Base-by-base conservation (phyloP, 305 asterid species). In the Fraxinus baroniana region DNA sequence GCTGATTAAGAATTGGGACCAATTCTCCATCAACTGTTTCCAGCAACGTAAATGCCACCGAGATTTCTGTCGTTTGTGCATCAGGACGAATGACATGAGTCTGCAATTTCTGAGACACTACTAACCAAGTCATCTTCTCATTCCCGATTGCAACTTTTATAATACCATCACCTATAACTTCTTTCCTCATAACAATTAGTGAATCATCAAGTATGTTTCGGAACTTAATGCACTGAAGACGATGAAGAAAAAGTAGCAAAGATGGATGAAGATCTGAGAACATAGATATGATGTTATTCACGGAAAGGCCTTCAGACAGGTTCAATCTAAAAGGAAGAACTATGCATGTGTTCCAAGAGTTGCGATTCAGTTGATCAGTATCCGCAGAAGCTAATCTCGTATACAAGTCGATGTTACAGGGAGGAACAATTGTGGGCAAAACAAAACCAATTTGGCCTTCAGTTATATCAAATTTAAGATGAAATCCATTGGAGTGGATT, bases 401-500 rank as follows among this genome's bases (percentile, higher is more conserved):
- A 81, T 88, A 92, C 76, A 86, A 87, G 83, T 90, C 90, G 82
- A 92, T 84, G 87, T 96, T 95, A 89, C 97, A 89, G 76, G 98
- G 92, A 85, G 98, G 94, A 77, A 96, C 89, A 81, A 87, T 84
- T 62, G 98, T 93, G 76, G 99, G 99, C 82, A 96, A 89, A 87
- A 96, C 92, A 89, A 96, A 96, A 88, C 99, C 99, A 86, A 96
- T 96, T 88, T 94, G 97, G 89, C 99, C 99, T 62, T 87, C 89
- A 17, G 93, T 89, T 85, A 93, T 87, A 89, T 96, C 99, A 87
- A 94, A 96, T 88, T 94, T 94, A 49, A 96, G 89, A 87, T 94
- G 98, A 87, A 93, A 94, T 81, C 99, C 99, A 85, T 94, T 94
- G 80, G 99, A 96, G 87, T 96, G 99, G 81, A 96, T 96, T 87